These are phyloP conservation scores for Phaseolus coccineus DNA, from an alignment of 331 rosid genomes.

Conservation along the genomic window DNA sequence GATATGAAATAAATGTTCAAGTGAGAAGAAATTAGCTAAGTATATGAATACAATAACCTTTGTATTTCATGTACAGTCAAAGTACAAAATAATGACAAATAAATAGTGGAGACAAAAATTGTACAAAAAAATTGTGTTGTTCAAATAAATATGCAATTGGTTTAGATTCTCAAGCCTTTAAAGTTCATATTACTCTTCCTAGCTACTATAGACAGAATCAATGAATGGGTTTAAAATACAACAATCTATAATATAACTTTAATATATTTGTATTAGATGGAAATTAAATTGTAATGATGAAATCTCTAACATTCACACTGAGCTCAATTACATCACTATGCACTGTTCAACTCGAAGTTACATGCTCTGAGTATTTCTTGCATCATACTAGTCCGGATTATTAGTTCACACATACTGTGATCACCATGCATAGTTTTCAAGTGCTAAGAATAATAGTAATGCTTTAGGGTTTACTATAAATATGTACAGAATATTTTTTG, in stretches of 20 bases:
- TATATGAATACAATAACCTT: too few species aligned
- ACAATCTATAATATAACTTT: not conserved
- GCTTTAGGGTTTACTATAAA: constrained; percentile 38
- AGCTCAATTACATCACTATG: constrained; percentile 38
- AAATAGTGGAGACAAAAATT: too few species aligned
- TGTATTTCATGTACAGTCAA: too few species aligned
- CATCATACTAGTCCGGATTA: constrained; percentile 21
- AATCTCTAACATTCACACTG: constrained; percentile 27
- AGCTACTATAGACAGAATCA: not conserved
- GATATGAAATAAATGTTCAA: too few species aligned
- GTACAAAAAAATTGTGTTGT: too few species aligned
- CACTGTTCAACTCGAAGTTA: not conserved
- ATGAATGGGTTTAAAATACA: not conserved
- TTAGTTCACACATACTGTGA: not conserved
- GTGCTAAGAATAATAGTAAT: constrained; percentile 39
- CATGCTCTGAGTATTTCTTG: constrained; percentile 16
- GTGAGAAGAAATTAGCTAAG: too few species aligned
- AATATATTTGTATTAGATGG: not conserved
- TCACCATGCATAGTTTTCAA: constrained; percentile 38
- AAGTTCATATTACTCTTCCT: not conserved
- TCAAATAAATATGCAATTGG: too few species aligned
- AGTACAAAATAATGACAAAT: too few species aligned
- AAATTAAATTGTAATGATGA: constrained; percentile 3
- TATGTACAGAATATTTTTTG: constrained; percentile 60
- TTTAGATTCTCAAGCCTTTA: too few species aligned